A percentile compares a stretch with the other conserved stretches of the same genome.
phyloP scores from a whole-genome alignment of 2,329 filamentous ascomycete species.

The Bisporella sp. region DNA sequence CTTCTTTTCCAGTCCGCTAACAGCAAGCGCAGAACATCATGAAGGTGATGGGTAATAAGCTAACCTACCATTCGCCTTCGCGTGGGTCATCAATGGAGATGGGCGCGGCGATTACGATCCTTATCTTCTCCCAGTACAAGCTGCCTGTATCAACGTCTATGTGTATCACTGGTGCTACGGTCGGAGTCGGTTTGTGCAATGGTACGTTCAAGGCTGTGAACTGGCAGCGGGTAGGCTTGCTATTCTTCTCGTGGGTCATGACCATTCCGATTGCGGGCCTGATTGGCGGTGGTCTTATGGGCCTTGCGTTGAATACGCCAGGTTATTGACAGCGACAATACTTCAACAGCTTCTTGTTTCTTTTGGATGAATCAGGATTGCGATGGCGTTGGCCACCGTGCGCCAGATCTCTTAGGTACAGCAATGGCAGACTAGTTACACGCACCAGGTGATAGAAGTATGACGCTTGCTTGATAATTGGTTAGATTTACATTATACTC shows the following conservation, averaged over 20 bases:
- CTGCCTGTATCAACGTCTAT: slow-evolving; percentile 71
- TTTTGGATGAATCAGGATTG: too few relatives aligned
- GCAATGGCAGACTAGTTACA: too few relatives aligned
- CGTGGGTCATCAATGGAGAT: slow-evolving; percentile 68
- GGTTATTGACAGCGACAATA: too few relatives aligned
- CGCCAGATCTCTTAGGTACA: too few relatives aligned
- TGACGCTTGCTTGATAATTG: too few relatives aligned
- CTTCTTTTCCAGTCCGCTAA: slow-evolving; percentile 10
- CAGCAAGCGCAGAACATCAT: not conserved
- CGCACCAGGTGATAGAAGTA: too few relatives aligned
- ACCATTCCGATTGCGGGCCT: slow-evolving; percentile 42
- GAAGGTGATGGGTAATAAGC: slow-evolving; percentile 72
- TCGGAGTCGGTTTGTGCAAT: slow-evolving; percentile 73
- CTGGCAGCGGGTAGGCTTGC: slow-evolving; percentile 63
- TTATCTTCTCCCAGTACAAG: slow-evolving; percentile 68
- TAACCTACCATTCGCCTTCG: slow-evolving; percentile 60
- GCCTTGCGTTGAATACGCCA: slow-evolving; percentile 49
- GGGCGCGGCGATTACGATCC: slow-evolving; percentile 69
- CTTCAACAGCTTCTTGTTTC: too few relatives aligned
- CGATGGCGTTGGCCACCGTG: too few relatives aligned
- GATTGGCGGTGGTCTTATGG: slow-evolving; percentile 32
- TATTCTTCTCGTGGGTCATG: slow-evolving; percentile 60
- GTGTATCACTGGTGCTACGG: slow-evolving; percentile 75
- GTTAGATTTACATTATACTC: too few relatives aligned
- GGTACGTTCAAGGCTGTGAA: slow-evolving; percentile 66